phyloP scores from a whole-genome alignment of 306 rosid genomes.

The Acacia melanoxylon region DNA sequence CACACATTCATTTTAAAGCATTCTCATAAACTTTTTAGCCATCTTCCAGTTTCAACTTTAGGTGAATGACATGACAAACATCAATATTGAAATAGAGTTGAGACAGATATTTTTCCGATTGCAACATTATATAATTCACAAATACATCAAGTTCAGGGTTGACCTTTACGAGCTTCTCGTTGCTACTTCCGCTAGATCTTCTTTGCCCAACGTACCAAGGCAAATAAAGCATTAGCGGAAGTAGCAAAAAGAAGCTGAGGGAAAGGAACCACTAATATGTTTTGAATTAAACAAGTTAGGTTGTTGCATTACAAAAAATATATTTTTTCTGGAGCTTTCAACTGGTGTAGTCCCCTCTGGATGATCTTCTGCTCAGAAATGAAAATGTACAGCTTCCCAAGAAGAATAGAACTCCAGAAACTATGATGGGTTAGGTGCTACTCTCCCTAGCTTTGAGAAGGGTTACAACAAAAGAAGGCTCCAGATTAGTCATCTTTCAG shows the following conservation, averaged over 20 bases:
- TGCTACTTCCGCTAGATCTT: constrained; percentile 99
- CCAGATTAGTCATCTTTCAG: constrained; percentile 22
- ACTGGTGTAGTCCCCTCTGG: constrained; percentile 29
- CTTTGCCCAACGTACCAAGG: constrained; percentile 54
- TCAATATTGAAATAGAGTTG: neutral
- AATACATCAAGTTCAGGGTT: constrained; percentile 36
- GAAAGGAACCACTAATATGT: constrained; percentile 37
- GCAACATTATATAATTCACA: constrained; percentile 6
- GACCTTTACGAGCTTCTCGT: constrained; percentile 81
- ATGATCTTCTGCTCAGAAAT: constrained; percentile 19
- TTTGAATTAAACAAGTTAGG: constrained; percentile 9
- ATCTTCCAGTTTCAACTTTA: neutral
- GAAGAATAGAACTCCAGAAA: constrained; percentile 23
- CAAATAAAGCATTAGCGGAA: constrained; percentile 80
- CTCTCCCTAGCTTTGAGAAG: constrained; percentile 25
- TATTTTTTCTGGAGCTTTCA: constrained; percentile 21
- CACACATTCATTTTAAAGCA: neutral
- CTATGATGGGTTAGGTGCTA: constrained; percentile 28
- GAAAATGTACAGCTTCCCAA: constrained; percentile 38
- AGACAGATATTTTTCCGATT: constrained; percentile 3
- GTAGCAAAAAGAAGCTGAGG: constrained; percentile 96
- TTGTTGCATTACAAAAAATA: constrained; percentile 1
- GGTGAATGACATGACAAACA: neutral
- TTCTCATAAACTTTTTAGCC: neutral
- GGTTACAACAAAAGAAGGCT: constrained; percentile 34